Percentiles rank a stretch among this genome's conserved stretches.
Conservation (phyloP, 495 filamentous ascomycete genomes). For the Aspergillus sclerotioniger region DNA sequence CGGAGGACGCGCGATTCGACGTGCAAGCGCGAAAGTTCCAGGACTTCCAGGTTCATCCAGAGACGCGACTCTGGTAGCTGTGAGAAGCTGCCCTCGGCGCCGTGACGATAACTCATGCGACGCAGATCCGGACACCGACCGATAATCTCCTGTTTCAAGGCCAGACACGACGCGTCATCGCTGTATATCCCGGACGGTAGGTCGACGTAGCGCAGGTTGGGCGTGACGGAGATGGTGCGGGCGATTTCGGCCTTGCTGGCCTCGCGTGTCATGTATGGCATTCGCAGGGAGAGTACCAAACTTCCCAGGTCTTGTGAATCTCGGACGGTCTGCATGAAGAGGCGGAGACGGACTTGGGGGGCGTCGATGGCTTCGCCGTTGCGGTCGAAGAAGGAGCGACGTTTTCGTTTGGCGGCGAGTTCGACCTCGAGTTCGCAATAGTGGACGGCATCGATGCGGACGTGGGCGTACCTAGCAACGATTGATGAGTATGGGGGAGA, state of each 20-base stretch:
- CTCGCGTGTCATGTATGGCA: conserved; percentile 96
- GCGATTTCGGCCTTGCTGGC: conserved; percentile 81
- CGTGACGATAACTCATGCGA: conserved; percentile 80
- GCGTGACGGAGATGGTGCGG: conserved; percentile 78
- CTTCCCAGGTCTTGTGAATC: conserved; percentile 64
- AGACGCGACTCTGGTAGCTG: conserved; percentile 59
- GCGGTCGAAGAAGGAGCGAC: conserved; percentile 69
- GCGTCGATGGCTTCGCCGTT: conserved; percentile 78
- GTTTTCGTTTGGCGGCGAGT: conserved; percentile 72
- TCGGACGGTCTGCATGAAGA: conserved; percentile 78
- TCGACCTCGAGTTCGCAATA: conserved; percentile 86
- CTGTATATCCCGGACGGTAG: conserved; percentile 75
- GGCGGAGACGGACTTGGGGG: conserved; percentile 67
- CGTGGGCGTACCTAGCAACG: conserved; percentile 69
- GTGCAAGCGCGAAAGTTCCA: conserved; percentile 71
- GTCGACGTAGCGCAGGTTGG: conserved; percentile 85
- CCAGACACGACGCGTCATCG: conserved; percentile 70
- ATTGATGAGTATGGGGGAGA: background rate
- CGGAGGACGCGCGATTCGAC: conserved; percentile 71
- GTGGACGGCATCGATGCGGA: conserved; percentile 92
- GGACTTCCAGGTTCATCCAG: conserved; percentile 76
- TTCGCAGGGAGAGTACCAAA: conserved; percentile 74
- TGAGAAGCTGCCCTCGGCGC: conserved; percentile 76
- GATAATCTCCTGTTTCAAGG: conserved; percentile 79
- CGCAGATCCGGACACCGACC: conserved; percentile 77